A percentile compares a stretch with the other conserved stretches of the same genome.
Conservation (phyloP, 371 early-diverging fungal species). For the Coemansia sp. region DNA sequence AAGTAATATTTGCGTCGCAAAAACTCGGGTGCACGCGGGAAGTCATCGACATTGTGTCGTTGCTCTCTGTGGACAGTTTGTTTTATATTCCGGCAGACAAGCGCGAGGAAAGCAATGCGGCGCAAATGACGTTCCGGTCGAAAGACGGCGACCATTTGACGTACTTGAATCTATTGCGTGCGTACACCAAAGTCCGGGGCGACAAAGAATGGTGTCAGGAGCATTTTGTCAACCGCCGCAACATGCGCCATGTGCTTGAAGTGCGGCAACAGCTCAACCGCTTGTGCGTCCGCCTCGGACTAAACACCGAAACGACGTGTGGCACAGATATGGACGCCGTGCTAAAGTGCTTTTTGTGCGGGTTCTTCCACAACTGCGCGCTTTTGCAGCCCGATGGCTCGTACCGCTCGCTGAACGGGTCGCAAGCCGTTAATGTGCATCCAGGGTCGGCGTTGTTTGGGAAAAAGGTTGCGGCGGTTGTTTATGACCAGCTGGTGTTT, state of each 20-base stretch:
- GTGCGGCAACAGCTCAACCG: slow-evolving; percentile 81
- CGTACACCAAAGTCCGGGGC: slow-evolving; percentile 54
- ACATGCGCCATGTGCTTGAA: slow-evolving; percentile 82
- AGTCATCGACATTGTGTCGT: slow-evolving; percentile 80
- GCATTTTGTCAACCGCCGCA: slow-evolving; percentile 82
- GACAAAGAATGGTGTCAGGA: slow-evolving; percentile 82
- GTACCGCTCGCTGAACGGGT: slow-evolving; percentile 76
- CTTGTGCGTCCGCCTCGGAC: slow-evolving; percentile 68
- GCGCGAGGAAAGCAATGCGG: slow-evolving; percentile 80
- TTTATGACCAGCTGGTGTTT: slow-evolving; percentile 92
- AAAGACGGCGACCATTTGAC: slow-evolving; percentile 91
- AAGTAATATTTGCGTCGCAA: slow-evolving; percentile 80
- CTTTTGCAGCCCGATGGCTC: slow-evolving; percentile 84
- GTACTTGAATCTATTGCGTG: slow-evolving; percentile 75
- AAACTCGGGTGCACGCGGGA: slow-evolving; percentile 77
- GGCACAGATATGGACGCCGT: slow-evolving; percentile 72
- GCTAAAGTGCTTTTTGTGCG: slow-evolving; percentile 82
- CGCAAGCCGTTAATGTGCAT: slow-evolving; percentile 79
- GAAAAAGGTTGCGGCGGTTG: slow-evolving; percentile 71
- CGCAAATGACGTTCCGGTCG: slow-evolving; percentile 70
- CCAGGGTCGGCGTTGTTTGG: slow-evolving; percentile 83
- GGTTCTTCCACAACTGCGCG: slow-evolving; percentile 88
- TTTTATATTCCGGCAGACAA: slow-evolving; percentile 85
- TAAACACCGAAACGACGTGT: slow-evolving; percentile 64
- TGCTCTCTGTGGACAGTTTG: slow-evolving; percentile 87